Conservation (phyloP, 176 grass and related monocot genomes). For the Bromus sterilis region DNA sequence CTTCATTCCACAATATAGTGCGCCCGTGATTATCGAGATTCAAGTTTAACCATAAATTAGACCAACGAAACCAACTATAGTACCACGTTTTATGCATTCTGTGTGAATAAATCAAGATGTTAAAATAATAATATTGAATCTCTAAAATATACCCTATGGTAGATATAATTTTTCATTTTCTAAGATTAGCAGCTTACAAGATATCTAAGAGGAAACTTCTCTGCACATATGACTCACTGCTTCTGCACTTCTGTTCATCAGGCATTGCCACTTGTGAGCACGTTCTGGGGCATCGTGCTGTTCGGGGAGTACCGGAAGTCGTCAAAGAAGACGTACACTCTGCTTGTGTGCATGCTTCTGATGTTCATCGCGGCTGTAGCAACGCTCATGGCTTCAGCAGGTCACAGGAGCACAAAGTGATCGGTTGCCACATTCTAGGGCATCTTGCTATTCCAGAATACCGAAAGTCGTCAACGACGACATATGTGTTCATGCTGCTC, state of each 20-base stretch:
- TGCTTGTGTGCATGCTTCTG: constrained; percentile 57
- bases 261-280: constrained; percentile 70
- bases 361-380: constrained; percentile 65
- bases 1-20: no score
- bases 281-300: constrained; percentile 60
- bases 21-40: no score
- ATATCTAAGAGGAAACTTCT: background rate
- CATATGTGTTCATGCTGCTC: no score
- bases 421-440: background rate
- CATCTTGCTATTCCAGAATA: no score
- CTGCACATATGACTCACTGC: background rate
- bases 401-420: constrained; percentile 50
- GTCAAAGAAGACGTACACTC: constrained; percentile 41
- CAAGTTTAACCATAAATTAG: no score
- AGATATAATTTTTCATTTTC: background rate
- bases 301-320: constrained; percentile 66
- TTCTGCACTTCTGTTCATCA: constrained; percentile 14
- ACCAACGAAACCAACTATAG: no score
- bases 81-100: no score
- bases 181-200: background rate
- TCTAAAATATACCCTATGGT: background rate
- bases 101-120: background rate
- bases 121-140: background rate
- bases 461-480: background rate
- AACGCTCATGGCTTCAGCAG: constrained; percentile 80